These are phyloP conservation scores for Trametes sanguinea DNA, from an alignment of 768 basidiomycete genomes.

Conservation along the genomic window DNA sequence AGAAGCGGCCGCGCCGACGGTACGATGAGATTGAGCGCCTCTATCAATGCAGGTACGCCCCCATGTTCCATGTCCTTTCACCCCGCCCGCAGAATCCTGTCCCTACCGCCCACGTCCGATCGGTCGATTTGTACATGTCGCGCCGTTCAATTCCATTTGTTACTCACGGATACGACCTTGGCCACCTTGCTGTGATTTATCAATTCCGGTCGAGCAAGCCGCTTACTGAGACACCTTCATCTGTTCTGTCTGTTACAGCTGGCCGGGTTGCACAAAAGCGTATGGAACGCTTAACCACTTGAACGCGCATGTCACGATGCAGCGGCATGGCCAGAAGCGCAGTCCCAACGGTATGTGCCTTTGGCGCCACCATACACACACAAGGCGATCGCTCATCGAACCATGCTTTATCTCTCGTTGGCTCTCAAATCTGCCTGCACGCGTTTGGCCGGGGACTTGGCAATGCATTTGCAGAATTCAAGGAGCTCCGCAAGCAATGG, in stretches of 20 bases:
- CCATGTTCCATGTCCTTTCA: slow-evolving; percentile 1
- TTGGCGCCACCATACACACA: slow-evolving; percentile 10
- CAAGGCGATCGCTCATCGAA: slow-evolving; percentile 15
- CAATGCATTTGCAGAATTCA: slow-evolving; percentile 74
- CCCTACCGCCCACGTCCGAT: not conserved
- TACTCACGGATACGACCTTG: slow-evolving; percentile 2
- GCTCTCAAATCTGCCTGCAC: not conserved
- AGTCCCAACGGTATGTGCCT: slow-evolving; percentile 78
- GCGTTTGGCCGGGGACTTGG: not conserved
- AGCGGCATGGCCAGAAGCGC: slow-evolving; percentile 90
- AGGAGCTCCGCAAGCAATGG: slow-evolving; percentile 96
- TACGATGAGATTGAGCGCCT: slow-evolving; percentile 96
- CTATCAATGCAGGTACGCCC: slow-evolving; percentile 76
- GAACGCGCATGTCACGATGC: slow-evolving; percentile 98
- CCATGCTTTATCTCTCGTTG: slow-evolving; percentile 6
- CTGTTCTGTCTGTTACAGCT: slow-evolving; percentile 22
- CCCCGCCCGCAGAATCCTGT: not conserved
- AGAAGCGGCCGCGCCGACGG: slow-evolving; percentile 80
- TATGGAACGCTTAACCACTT: slow-evolving; percentile 97
- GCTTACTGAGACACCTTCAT: slow-evolving; percentile 8
- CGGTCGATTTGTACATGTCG: not conserved
- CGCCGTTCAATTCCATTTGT: slow-evolving; percentile 21
- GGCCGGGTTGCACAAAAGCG: slow-evolving; percentile 62
- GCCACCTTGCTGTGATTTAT: not conserved
- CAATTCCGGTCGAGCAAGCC: not conserved